A percentile compares a stretch with the other conserved stretches of the same genome.
Evolutionary conservation across 2,329 filamentous ascomycete species (phyloP).

Genomic region (Thelonectria discophora): DNA sequence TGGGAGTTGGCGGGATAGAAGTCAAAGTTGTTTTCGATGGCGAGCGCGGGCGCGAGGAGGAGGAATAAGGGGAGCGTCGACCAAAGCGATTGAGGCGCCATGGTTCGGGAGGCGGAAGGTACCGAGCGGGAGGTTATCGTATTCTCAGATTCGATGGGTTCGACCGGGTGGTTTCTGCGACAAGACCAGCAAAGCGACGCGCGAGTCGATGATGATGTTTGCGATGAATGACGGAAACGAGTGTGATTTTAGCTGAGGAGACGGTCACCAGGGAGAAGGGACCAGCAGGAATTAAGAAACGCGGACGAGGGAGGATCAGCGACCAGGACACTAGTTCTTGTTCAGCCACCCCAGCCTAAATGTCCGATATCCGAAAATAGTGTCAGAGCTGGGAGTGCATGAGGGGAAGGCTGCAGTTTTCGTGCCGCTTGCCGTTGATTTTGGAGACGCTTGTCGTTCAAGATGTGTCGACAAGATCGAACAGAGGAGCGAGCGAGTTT

Average conservation of each 20-base stretch:
- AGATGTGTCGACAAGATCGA: neutral
- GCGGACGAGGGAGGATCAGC: neutral
- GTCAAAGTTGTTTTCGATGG: constrained; percentile 45
- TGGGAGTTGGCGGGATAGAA: constrained; percentile 47
- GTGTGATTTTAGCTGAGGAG: neutral
- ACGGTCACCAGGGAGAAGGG: neutral
- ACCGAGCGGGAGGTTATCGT: neutral
- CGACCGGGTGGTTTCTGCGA: neutral
- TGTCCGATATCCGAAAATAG: neutral
- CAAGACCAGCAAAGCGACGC: neutral
- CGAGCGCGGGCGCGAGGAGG: constrained; percentile 36
- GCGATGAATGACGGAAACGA: neutral
- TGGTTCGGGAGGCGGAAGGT: constrained; percentile 17
- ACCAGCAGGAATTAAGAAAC: neutral
- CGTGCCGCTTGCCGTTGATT: neutral
- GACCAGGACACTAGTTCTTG: neutral
- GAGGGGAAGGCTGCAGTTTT: neutral
- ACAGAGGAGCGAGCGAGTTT: neutral
- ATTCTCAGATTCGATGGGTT: neutral
- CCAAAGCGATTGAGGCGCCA: constrained; percentile 40
- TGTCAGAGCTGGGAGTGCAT: neutral
- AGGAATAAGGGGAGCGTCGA: constrained; percentile 43
- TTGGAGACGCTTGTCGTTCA: neutral
- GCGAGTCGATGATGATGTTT: neutral
- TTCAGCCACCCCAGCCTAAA: neutral